These are phyloP conservation scores for Rhizopogon vinicolor DNA, from an alignment of 768 basidiomycete species.

Conservation along the genomic window DNA sequence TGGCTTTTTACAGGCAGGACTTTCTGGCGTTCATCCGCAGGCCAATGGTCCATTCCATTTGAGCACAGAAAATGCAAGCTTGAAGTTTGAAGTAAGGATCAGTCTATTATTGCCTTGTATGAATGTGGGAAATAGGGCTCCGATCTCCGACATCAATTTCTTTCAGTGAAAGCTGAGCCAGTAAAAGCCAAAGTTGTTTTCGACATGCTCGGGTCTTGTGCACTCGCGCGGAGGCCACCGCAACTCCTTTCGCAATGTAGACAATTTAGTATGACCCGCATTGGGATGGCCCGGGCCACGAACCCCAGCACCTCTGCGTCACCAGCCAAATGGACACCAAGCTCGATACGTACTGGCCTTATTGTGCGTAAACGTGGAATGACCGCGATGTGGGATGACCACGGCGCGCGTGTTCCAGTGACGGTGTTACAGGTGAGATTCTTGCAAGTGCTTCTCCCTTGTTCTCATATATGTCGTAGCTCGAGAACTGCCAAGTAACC, in stretches of 20 bases:
- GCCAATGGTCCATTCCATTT: conserved; percentile 81
- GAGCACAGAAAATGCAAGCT: conserved; percentile 10
- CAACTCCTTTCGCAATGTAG: conserved; percentile 31
- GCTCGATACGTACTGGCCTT: conserved; percentile 84
- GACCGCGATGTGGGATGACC: conserved; percentile 89
- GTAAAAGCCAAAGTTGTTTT: conserved; percentile 11
- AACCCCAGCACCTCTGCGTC: conserved; percentile 12
- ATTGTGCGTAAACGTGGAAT: conserved; percentile 96
- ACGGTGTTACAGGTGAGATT: conserved; percentile 85
- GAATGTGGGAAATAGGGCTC: conserved; percentile 2
- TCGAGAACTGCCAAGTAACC: conserved; percentile 89
- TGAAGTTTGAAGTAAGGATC: neutral
- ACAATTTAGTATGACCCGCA: conserved; percentile 39
- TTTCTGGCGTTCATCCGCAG: conserved; percentile 41
- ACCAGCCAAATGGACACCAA: conserved; percentile 73
- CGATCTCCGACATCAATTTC: conserved; percentile 2
- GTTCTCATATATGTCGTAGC: conserved; percentile 33
- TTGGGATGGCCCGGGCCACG: conserved; percentile 24
- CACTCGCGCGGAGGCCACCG: conserved; percentile 35
- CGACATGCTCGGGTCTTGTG: conserved; percentile 51
- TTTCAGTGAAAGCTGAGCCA: neutral
- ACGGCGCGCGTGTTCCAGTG: conserved; percentile 83
- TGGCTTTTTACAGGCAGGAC: conserved; percentile 5
- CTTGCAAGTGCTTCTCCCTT: conserved; percentile 3
- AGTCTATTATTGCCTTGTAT: neutral